phyloP scores from a whole-genome alignment of 768 basidiomycete genomes.

The Naganishia vaughanmartiniae region DNA sequence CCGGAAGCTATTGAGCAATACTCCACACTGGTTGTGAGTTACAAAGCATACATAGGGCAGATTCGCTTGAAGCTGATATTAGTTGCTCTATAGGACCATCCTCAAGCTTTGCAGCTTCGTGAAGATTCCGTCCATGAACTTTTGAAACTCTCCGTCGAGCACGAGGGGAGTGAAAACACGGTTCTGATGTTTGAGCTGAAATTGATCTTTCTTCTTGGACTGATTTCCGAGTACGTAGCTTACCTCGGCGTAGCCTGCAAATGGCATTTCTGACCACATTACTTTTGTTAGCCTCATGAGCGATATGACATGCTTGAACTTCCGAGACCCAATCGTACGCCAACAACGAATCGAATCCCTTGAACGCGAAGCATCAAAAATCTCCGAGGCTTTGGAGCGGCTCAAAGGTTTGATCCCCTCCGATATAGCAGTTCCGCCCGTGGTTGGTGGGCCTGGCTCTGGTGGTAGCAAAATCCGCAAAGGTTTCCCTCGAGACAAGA shows the following conservation, averaged over 20 bases:
- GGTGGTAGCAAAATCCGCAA: constrained; percentile 20
- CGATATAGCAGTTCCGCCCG: constrained; percentile 12
- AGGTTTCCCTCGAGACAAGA: constrained; percentile 22
- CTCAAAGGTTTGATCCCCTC: not conserved
- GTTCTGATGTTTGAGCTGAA: constrained; percentile 13
- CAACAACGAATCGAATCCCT: not conserved
- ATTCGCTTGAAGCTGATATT: not conserved
- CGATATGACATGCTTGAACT: constrained; percentile 2
- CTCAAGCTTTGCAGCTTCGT: not conserved
- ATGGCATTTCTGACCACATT: not conserved
- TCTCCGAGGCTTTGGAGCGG: not conserved
- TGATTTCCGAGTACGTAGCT: constrained; percentile 12
- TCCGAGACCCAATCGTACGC: not conserved
- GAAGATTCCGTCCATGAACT: constrained; percentile 20
- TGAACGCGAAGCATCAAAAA: not conserved
- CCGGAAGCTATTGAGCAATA: constrained; percentile 18
- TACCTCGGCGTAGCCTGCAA: not conserved
- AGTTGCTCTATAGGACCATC: not conserved
- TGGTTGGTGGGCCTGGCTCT: constrained; percentile 16
- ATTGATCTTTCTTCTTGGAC: constrained; percentile 11
- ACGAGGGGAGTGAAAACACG: constrained; percentile 1
- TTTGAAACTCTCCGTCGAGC: not conserved
- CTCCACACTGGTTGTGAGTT: constrained; percentile 3
- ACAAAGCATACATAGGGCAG: not conserved
- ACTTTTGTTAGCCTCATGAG: constrained; percentile 1